Conservation (phyloP, 2,329 filamentous ascomycete species). For the Beauveria sp. region DNA sequence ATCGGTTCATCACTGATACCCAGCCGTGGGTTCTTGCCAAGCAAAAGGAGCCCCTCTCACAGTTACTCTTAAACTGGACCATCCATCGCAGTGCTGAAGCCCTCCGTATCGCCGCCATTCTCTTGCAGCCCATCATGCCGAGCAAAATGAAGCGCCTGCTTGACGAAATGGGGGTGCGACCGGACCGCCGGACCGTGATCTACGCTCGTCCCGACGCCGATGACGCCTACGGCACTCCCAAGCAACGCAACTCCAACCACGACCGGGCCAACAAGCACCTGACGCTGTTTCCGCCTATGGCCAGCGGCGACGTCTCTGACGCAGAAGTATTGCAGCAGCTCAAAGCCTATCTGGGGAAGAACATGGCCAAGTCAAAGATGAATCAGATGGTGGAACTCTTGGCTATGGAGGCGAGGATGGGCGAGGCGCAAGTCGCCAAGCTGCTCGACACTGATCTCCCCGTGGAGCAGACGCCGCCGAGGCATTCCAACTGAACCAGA, state of each 20-base stretch:
- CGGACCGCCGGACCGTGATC: constrained; percentile 52
- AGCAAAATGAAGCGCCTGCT: constrained; percentile 64
- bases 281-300: constrained; percentile 43
- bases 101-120: constrained; percentile 70
- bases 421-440: constrained; percentile 15
- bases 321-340: constrained; percentile 16
- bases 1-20: constrained; percentile 45
- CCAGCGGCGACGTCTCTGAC: constrained; percentile 19
- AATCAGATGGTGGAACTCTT: constrained; percentile 21
- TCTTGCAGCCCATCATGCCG: constrained; percentile 89
- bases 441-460: constrained; percentile 3
- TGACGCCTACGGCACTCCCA: constrained; percentile 54
- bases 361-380: constrained; percentile 22
- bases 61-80: constrained; percentile 42
- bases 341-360: constrained; percentile 12
- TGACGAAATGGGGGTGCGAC: constrained; percentile 66
- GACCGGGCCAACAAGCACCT: constrained; percentile 29
- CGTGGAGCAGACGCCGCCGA: not conserved
- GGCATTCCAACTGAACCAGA: not conserved
- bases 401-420: constrained; percentile 23
- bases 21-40: constrained; percentile 60
- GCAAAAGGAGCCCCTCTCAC: constrained; percentile 24
- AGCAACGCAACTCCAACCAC: constrained; percentile 17
- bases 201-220: constrained; percentile 59
- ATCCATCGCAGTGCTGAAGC: constrained; percentile 70